Evolutionary conservation across 1,139 yeast genomes (phyloP).

Genomic region (Geotrichum carabidarum): DNA sequence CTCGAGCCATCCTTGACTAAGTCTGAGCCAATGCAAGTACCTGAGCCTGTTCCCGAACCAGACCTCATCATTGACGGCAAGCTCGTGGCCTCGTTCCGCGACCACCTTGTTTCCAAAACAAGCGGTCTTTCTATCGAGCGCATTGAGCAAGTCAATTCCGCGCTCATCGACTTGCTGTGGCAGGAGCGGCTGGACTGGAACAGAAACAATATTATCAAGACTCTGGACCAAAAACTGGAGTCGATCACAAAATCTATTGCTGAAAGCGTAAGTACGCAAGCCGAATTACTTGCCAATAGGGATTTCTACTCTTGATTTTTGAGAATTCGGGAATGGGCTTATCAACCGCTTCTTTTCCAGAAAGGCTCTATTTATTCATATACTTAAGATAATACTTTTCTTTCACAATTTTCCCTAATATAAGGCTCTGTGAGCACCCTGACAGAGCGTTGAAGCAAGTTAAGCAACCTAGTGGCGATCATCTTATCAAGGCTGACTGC

Average conservation of each 20-base stretch:
- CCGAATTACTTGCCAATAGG: not conserved
- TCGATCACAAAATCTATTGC: conserved; percentile 20
- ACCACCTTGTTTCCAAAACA: conserved; percentile 41
- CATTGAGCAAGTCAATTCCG: conserved; percentile 69
- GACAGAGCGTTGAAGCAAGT: no score
- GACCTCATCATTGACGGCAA: conserved; percentile 33
- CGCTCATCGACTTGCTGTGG: conserved; percentile 74
- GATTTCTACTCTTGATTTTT: not conserved
- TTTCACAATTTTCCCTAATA: no score
- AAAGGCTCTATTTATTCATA: no score
- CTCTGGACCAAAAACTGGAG: conserved; percentile 22
- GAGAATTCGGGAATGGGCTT: no score
- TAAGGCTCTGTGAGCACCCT: no score
- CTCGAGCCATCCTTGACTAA: not conserved
- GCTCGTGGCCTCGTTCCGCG: conserved; percentile 31
- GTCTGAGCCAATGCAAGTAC: not conserved
- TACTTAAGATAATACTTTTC: no score
- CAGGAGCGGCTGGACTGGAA: conserved; percentile 61
- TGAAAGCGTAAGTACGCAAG: conserved; percentile 8
- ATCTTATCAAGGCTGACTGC: no score
- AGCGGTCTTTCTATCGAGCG: conserved; percentile 56
- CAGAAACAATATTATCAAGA: conserved; percentile 41
- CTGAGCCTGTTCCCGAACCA: conserved; percentile 11
- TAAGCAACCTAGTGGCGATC: no score
- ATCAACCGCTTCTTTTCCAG: no score